A percentile compares a stretch with the other conserved stretches of the same genome.
Conservation (phyloP, 768 basidiomycete genomes). For the Kwoniella botswanensis region DNA sequence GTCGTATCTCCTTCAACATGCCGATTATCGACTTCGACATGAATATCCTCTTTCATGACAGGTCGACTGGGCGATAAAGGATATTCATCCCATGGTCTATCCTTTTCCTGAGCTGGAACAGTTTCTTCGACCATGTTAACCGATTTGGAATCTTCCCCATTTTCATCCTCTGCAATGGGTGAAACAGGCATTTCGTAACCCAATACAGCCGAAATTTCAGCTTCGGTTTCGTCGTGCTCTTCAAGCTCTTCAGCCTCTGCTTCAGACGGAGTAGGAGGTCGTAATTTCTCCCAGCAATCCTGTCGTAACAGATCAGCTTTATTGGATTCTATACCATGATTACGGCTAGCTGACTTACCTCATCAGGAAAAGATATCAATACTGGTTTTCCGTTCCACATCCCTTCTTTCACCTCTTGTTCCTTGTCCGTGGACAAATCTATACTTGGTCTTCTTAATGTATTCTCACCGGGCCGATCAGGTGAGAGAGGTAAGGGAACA, state of each 20-base stretch:
- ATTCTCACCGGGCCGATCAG: constrained; percentile 2
- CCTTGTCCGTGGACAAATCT: neutral
- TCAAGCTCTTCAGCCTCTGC: neutral
- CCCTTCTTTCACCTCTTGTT: neutral
- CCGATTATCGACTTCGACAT: too few relatives aligned
- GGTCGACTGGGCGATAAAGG: constrained; percentile 2
- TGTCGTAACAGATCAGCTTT: constrained; percentile 4
- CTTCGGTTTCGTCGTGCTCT: constrained; percentile 3
- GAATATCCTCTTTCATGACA: neutral
- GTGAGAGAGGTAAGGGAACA: constrained; percentile 19
- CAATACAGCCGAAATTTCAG: constrained; percentile 9
- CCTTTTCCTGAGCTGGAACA: neutral
- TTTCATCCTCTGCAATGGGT: neutral
- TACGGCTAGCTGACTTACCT: constrained; percentile 12
- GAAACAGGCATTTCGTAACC: neutral
- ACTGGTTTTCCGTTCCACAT: constrained; percentile 27
- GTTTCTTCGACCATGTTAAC: constrained; percentile 16
- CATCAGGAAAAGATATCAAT: constrained; percentile 18
- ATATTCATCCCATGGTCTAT: constrained; percentile 8
- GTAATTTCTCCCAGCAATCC: constrained; percentile 23
- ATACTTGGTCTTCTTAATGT: constrained; percentile 3
- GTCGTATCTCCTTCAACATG: too few relatives aligned
- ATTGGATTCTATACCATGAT: neutral
- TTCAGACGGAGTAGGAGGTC: constrained; percentile 3
- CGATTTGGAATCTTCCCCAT: neutral